A percentile compares a stretch with the other conserved stretches of the same genome.
Conservation (phyloP, 352 stramenopile species). For the Peronospora farinosa region DNA sequence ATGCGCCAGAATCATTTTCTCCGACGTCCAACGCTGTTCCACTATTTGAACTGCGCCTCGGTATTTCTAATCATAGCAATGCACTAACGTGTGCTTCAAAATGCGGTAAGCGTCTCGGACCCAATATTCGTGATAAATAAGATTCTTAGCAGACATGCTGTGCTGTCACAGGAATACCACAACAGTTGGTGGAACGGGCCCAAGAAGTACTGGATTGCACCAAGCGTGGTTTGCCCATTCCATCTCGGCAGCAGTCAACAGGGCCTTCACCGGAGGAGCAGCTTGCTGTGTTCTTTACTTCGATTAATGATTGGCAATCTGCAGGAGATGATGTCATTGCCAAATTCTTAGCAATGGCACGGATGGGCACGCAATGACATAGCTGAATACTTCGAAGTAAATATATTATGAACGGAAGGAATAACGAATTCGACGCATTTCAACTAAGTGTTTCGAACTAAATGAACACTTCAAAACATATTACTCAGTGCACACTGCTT, state of each 20-base stretch:
- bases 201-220: slow-evolving; percentile 38
- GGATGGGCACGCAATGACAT: slow-evolving; percentile 33
- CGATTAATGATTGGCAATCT: slow-evolving; percentile 45
- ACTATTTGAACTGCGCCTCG: slow-evolving; percentile 55
- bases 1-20: slow-evolving; percentile 16
- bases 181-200: slow-evolving; percentile 37
- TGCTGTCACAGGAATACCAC: slow-evolving; percentile 34
- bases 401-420: slow-evolving; percentile 14
- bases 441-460: slow-evolving; percentile 13
- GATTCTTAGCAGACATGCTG: slow-evolving; percentile 4
- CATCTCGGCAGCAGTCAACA: slow-evolving; percentile 16
- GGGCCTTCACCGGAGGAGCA: slow-evolving; percentile 40
- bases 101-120: slow-evolving; percentile 36
- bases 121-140: background rate
- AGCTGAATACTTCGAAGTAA: slow-evolving; percentile 8
- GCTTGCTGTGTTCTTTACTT: slow-evolving; percentile 39
- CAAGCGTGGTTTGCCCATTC: slow-evolving; percentile 24
- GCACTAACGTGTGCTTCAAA: slow-evolving; percentile 58
- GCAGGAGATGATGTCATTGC: slow-evolving; percentile 35
- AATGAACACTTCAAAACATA: background rate
- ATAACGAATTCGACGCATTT: background rate
- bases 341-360: slow-evolving; percentile 50
- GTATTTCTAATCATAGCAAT: slow-evolving; percentile 66
- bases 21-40: slow-evolving; percentile 27
- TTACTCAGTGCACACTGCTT: slow-evolving; percentile 27